Evolutionary conservation across 805 yeast genomes (phyloP).

Genomic region (Ascoidea rubescens): DNA sequence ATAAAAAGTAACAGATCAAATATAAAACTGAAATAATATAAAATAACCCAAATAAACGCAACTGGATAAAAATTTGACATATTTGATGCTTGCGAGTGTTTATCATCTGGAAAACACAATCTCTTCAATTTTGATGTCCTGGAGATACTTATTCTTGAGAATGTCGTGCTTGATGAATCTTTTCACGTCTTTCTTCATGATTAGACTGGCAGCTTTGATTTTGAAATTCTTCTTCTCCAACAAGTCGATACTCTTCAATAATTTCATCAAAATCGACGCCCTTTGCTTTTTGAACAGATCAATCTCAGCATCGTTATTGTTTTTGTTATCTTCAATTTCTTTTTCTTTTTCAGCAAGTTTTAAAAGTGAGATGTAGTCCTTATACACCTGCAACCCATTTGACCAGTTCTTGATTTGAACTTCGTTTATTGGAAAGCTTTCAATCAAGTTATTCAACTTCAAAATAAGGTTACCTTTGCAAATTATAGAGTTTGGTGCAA

Average conservation of each 20-base stretch:
- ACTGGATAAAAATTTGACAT: no score
- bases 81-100: no score
- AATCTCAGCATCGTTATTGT: background rate
- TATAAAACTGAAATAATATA: no score
- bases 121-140: background rate
- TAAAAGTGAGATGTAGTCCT: conserved; percentile 28
- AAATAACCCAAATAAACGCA: no score
- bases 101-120: no score
- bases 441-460: conserved; percentile 23
- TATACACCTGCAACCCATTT: conserved; percentile 44
- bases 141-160: background rate
- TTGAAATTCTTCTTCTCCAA: conserved; percentile 22
- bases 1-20: no score
- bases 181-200: background rate
- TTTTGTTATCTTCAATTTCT: background rate
- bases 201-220: conserved; percentile 26
- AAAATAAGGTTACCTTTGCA: conserved; percentile 22
- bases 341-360: conserved; percentile 13
- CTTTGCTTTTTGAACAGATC: background rate
- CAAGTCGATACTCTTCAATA: conserved; percentile 32
- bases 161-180: background rate
- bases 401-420: conserved; percentile 33
- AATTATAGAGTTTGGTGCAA: conserved; percentile 65
- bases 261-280: conserved; percentile 18
- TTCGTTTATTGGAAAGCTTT: conserved; percentile 28